Evolutionary conservation across 2,329 filamentous ascomycete genomes (phyloP), one percentile per base, ranked within the genome.

Genomic region (Botrytis porri): DNA sequence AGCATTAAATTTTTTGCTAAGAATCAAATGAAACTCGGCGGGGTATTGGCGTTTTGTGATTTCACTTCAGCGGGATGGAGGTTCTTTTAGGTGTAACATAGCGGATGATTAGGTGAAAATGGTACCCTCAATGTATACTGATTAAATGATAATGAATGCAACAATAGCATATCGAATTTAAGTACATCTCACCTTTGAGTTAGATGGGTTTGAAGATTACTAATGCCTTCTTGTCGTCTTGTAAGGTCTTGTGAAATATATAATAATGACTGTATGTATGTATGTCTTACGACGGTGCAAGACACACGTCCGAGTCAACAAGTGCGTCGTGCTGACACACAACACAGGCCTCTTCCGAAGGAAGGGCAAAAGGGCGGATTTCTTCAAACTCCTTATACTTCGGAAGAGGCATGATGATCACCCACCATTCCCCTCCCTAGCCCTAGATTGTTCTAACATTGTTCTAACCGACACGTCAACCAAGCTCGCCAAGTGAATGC

Each of bases 1-100:
- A 98, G 85, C 96, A 99, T 83, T 98, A 66, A 45, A 60, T 62
- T n/a, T n/a, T 41, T 32, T 69, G 63, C 70, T 72, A 69, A 48
- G 25, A 72, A 69, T 22, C 12, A 51, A 48, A 51, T 54, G 69
- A 48, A 41, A 70, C 59, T n/a, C 29, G 51, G 62, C 22, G 51
- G 51, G 35, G 51, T 51, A 57, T 54, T 48, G 70, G 70, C 70
- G 70, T 72, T 72, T 22, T 72, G 29, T 60, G 62, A 43, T 59
- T 48, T 72, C 45, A 66, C 37, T 57, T 57, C 32, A 45, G 37
- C 37, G 61, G 70, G 45, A 45, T 39, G 51, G 70, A 35, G 48
- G 70, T 14, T 45, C 66, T 37, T 59, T 59, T 39, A 32, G 62
- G 51, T 72, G 62, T 72, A 70, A 45, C 39, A 54, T 67, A 69